phyloP scores from a whole-genome alignment of 2,329 filamentous ascomycete species.

The Alternaria sp. region DNA sequence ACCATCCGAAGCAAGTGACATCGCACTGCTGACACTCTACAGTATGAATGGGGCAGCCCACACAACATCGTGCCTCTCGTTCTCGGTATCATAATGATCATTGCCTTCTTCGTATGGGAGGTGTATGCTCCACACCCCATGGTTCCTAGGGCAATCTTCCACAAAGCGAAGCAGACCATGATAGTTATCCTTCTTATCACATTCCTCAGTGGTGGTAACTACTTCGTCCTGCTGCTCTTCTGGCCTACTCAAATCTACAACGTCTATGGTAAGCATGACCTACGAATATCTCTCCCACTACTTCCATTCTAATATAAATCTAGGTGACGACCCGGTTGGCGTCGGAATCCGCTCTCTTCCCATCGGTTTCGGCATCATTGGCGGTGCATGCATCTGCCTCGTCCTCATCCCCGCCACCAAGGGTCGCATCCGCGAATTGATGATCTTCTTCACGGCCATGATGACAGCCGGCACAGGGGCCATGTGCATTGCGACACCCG shows the following conservation, averaged over 20 bases:
- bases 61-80: conserved; percentile 63
- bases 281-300: accelerated
- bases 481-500: conserved; percentile 56
- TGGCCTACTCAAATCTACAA: conserved; percentile 45
- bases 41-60: conserved; percentile 62
- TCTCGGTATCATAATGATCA: conserved; percentile 57
- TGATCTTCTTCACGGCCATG: conserved; percentile 64
- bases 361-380: conserved; percentile 68
- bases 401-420: conserved; percentile 63
- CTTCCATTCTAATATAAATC: conserved; percentile 3
- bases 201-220: conserved; percentile 44
- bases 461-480: conserved; percentile 71
- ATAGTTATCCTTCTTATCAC: conserved; percentile 43
- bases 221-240: conserved; percentile 44
- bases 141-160: conserved; percentile 47
- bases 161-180: conserved; percentile 40
- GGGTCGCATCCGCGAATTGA: conserved; percentile 65
- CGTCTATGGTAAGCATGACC: conserved; percentile 35
- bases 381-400: conserved; percentile 65
- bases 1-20: neutral
- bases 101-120: conserved; percentile 60
- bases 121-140: conserved; percentile 53
- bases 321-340: conserved; percentile 64
- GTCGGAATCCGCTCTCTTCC: conserved; percentile 71
- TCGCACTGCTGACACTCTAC: conserved; percentile 53